phyloP scores from a whole-genome alignment of 1,284 basidiomycete species.

The Cutaneotrichosporon sp. region DNA sequence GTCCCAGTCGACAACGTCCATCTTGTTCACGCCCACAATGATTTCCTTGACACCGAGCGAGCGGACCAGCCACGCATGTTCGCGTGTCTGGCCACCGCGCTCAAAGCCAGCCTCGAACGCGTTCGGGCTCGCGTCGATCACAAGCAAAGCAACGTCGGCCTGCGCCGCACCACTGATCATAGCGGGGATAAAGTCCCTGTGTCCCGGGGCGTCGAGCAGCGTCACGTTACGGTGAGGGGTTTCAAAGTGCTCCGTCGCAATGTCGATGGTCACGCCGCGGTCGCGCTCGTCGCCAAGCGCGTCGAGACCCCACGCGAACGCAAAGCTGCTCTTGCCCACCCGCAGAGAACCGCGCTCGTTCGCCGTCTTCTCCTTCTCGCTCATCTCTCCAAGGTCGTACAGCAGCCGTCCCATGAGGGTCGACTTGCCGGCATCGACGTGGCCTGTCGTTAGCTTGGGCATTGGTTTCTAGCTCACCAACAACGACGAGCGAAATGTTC shows the following conservation, averaged over 20 bases:
- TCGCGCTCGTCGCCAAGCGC: slow-evolving; percentile 89
- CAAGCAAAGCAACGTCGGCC: slow-evolving; percentile 93
- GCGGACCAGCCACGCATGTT: slow-evolving; percentile 87
- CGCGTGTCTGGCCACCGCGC: slow-evolving; percentile 91
- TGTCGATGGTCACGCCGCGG: slow-evolving; percentile 96
- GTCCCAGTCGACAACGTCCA: slow-evolving; percentile 85
- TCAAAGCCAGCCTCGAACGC: slow-evolving; percentile 97
- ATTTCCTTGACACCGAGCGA: slow-evolving; percentile 94
- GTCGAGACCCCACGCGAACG: slow-evolving; percentile 97
- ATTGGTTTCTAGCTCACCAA: slow-evolving; percentile 63
- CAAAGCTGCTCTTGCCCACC: slow-evolving; percentile 90
- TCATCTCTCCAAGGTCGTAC: slow-evolving; percentile 84
- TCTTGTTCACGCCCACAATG: slow-evolving; percentile 90
- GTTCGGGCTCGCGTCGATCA: slow-evolving; percentile 84
- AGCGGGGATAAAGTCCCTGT: slow-evolving; percentile 96
- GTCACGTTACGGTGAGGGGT: slow-evolving; percentile 80
- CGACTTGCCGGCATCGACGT: slow-evolving; percentile 98
- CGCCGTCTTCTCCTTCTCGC: slow-evolving; percentile 76
- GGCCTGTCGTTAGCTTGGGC: slow-evolving; percentile 60
- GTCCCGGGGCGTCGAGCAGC: slow-evolving; percentile 92
- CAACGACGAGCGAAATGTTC: slow-evolving; percentile 82
- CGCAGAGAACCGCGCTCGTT: slow-evolving; percentile 91
- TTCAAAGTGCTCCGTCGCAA: slow-evolving; percentile 77
- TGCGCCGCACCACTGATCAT: slow-evolving; percentile 99
- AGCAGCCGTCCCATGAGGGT: slow-evolving; percentile 93